Conservation (phyloP, 768 basidiomycete species). For the Xerocomus brunneocitrinus region DNA sequence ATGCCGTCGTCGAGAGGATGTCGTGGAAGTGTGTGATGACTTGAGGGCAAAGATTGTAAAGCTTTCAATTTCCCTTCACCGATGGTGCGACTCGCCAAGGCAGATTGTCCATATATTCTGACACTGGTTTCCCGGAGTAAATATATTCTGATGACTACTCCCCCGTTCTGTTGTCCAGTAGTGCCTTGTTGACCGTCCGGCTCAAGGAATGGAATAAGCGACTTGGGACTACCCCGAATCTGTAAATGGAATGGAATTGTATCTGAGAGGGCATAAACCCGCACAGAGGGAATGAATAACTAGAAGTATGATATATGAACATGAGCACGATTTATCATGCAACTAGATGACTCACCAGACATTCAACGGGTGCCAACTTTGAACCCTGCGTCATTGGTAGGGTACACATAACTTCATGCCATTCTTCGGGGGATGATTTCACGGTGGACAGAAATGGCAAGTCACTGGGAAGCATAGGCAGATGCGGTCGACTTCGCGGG, state of each 20-base stretch:
- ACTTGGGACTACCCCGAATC: slow-evolving; percentile 42
- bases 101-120: slow-evolving; percentile 25
- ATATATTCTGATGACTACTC: slow-evolving; percentile 41
- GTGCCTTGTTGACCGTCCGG: slow-evolving; percentile 4
- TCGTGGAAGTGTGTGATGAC: slow-evolving; percentile 2
- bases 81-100: slow-evolving; percentile 24
- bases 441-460: slow-evolving; percentile 52
- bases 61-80: slow-evolving; percentile 48
- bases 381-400: slow-evolving; percentile 37
- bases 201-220: slow-evolving; percentile 44
- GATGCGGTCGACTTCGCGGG: slow-evolving; percentile 52
- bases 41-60: slow-evolving; percentile 35
- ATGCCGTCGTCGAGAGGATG: slow-evolving; percentile 24
- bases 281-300: slow-evolving; percentile 58
- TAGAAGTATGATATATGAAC: slow-evolving; percentile 19
- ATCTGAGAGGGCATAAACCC: slow-evolving; percentile 50
- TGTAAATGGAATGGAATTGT: slow-evolving; percentile 65
- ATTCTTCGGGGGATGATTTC: slow-evolving; percentile 64
- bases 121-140: slow-evolving; percentile 48
- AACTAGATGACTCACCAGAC: slow-evolving; percentile 41
- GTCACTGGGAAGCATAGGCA: slow-evolving; percentile 43
- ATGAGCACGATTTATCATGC: not conserved
- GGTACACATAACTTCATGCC: slow-evolving; percentile 47
- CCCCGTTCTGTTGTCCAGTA: slow-evolving; percentile 6
- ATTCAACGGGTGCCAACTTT: slow-evolving; percentile 38